Evolutionary conservation across 225 moss, liverwort and hornwort species (phyloP), one percentile per base, ranked within the genome.

Genomic region (Straminergon stramineum): DNA sequence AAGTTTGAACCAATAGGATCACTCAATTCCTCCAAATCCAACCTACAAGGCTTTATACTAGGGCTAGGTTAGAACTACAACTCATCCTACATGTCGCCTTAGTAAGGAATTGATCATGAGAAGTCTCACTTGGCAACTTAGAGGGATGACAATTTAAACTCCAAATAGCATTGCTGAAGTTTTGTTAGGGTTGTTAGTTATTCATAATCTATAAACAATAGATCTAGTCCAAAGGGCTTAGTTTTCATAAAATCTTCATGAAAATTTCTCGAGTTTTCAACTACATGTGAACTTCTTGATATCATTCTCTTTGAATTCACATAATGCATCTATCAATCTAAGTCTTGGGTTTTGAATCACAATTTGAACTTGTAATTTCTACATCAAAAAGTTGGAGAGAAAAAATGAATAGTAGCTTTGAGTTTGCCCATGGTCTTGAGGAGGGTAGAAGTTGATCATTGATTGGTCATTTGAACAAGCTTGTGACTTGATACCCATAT

Each of bases 201-300:
- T n/a, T 7, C 12, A 4, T 43, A 45, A 45, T 4, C 10, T 11
- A 10, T 35, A 6, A 35, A 67, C 3, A 1, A 35, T 0, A 34
- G 9, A 18, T 34, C 10, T 3, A 66, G 1, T 1, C 2, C 1
- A 1, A 37, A 21, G 11, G 6, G 2, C 2, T 67, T 37, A 20
- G 10, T 45, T 74, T 45, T 45, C 2, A 74, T 0, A 45, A 11
- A 74, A 45, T 43, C 16, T 74, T 45, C 45, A 28, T 45, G 28
- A 74, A 45, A 28, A 45, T 1, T 27, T 45, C 10, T 45, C 6
- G 0, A 30, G 4, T 30, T 4, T 2, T 52, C 12, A 32, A 52
- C 3, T 76, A 35, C 55, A 13, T 55, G 35, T 55, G 15, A 23
- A 77, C 35, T 53, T 8, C 22, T 75, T 35, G 22, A 35, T 22